phyloP scores from a whole-genome alignment of 768 basidiomycete species.

The Calvatia gigantea region DNA sequence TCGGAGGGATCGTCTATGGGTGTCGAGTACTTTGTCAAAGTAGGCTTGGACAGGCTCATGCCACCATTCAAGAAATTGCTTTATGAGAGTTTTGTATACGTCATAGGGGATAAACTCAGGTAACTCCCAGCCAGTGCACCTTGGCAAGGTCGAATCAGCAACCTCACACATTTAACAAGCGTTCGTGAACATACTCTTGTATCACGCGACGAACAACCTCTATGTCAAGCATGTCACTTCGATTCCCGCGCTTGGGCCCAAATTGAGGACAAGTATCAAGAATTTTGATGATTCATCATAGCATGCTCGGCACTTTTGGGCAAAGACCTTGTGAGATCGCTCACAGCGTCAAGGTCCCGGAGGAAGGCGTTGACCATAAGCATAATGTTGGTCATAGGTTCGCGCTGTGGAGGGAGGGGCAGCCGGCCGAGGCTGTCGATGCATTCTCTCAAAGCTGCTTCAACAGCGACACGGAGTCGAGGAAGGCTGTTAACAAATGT shows the following conservation, averaged over 20 bases:
- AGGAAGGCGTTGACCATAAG: conserved; percentile 43
- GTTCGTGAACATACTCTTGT: not conserved
- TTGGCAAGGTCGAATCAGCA: not conserved
- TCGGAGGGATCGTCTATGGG: conserved; percentile 1
- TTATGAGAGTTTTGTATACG: conserved; percentile 12
- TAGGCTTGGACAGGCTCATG: conserved; percentile 10
- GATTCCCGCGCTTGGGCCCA: not conserved
- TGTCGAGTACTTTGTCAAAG: conserved; percentile 8
- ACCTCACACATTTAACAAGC: not conserved
- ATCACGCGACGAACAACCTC: conserved; percentile 2
- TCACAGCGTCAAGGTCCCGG: conserved; percentile 18
- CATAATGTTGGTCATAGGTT: conserved; percentile 42
- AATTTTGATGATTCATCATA: conserved; percentile 6
- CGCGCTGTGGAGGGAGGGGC: conserved; percentile 37
- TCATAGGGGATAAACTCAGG: conserved; percentile 14
- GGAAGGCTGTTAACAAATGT: conserved; percentile 39
- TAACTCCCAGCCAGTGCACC: conserved; percentile 12
- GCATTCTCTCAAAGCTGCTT: conserved; percentile 33
- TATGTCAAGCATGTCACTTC: not conserved
- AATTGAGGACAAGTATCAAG: conserved; percentile 9
- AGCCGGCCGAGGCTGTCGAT: conserved; percentile 30
- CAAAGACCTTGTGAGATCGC: conserved; percentile 10
- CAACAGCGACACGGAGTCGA: conserved; percentile 35
- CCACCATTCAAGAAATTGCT: conserved; percentile 13
- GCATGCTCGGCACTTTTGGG: conserved; percentile 4